phyloP scores from a whole-genome alignment of 2,329 filamentous ascomycete genomes.

The Trichoderma cornu-damae region DNA sequence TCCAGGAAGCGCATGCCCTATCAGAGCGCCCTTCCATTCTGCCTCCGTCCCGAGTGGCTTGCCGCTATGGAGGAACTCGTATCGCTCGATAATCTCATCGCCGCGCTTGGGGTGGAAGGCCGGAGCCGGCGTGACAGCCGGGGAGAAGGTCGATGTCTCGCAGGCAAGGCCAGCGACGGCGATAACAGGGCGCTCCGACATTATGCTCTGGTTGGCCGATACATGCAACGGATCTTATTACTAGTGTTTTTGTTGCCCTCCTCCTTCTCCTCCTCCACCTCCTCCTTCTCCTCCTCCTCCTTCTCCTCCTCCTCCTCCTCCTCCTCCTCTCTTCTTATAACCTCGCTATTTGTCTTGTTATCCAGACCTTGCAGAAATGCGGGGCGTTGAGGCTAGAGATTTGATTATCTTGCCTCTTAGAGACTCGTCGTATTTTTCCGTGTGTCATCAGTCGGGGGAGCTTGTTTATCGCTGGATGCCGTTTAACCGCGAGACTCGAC shows the following conservation, averaged over 20 bases:
- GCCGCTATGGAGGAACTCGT: slow-evolving; percentile 41
- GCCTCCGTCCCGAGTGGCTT: slow-evolving; percentile 39
- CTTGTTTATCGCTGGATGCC: neutral
- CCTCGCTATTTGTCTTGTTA: neutral
- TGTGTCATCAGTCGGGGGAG: neutral
- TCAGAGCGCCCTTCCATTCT: slow-evolving; percentile 47
- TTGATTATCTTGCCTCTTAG: neutral
- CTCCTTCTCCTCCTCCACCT: slow-evolving; percentile 6
- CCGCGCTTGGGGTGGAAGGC: slow-evolving; percentile 47
- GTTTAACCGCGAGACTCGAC: neutral
- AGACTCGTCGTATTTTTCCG: neutral
- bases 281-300: slow-evolving; percentile 10
- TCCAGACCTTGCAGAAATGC: neutral
- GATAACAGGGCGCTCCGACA: slow-evolving; percentile 37
- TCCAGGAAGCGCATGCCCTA: slow-evolving; percentile 48
- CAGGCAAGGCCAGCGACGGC: slow-evolving; percentile 49
- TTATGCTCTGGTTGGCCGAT: slow-evolving; percentile 11
- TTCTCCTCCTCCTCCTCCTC: no score
- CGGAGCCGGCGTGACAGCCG: slow-evolving; percentile 42
- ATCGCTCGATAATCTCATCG: slow-evolving; percentile 39
- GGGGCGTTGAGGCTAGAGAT: neutral
- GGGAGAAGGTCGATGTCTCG: slow-evolving; percentile 50
- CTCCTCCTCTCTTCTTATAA: slow-evolving; percentile 13
- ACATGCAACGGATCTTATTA: neutral
- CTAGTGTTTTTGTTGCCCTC: neutral